phyloP scores from a whole-genome alignment of 2,329 filamentous ascomycete species.

The Aspergillus ochraceus region DNA sequence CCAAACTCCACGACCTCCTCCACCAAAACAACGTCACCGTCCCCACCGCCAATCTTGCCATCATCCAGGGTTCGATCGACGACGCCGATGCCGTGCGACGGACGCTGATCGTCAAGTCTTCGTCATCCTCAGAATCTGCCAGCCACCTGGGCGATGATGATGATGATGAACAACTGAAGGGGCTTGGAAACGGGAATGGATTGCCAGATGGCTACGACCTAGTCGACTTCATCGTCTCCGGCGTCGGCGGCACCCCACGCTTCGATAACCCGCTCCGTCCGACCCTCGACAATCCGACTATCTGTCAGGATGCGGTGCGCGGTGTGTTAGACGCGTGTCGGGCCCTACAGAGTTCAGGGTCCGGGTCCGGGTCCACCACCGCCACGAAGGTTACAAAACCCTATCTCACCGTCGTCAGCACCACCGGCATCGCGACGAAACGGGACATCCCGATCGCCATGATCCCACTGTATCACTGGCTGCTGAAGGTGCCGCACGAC shows the following conservation, averaged over 20 bases:
- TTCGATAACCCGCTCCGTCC: constrained; percentile 27
- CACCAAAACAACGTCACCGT: constrained; percentile 40
- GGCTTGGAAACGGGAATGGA: not conserved
- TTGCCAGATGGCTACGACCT: not conserved
- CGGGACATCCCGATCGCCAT: constrained; percentile 35
- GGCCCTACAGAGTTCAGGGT: not conserved
- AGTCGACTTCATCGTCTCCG: constrained; percentile 49
- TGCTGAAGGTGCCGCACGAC: constrained; percentile 34
- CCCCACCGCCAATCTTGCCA: constrained; percentile 42
- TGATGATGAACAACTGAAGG: no score
- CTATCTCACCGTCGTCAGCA: constrained; percentile 31
- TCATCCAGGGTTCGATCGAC: constrained; percentile 50
- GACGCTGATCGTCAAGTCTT: constrained; percentile 23
- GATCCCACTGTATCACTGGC: constrained; percentile 32
- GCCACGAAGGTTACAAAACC: constrained; percentile 17
- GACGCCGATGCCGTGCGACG: constrained; percentile 43
- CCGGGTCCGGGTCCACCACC: not conserved
- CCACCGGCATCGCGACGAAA: constrained; percentile 32
- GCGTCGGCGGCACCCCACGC: constrained; percentile 44
- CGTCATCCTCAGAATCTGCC: not conserved
- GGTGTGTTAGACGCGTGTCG: constrained; percentile 26
- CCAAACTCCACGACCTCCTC: constrained; percentile 50
- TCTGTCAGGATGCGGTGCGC: constrained; percentile 33
- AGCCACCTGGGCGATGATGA: not conserved
- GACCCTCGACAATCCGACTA: constrained; percentile 33